Conservation (phyloP, 2,329 filamentous ascomycete species). For the Trichophaea hybrida region DNA sequence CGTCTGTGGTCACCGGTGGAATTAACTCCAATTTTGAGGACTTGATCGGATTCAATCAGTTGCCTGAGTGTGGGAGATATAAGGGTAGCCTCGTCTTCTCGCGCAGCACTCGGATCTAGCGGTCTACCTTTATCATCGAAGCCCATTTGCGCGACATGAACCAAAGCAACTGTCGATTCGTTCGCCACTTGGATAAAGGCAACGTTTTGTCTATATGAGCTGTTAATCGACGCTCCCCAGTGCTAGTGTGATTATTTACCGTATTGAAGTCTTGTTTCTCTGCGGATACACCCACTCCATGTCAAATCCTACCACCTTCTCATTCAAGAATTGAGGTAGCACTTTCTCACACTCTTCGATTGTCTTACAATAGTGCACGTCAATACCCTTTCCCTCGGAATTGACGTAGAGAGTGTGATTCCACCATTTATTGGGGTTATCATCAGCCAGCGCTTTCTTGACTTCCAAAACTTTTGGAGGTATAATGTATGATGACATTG, state of each 20-base stretch:
- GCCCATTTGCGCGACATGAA: constrained; percentile 50
- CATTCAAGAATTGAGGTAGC: constrained; percentile 48
- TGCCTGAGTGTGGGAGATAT: constrained; percentile 55
- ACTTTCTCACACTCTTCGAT: constrained; percentile 52
- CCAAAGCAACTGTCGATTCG: constrained; percentile 60
- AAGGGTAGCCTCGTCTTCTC: constrained; percentile 36
- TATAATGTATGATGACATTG: constrained; percentile 16
- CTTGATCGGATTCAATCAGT: constrained; percentile 54
- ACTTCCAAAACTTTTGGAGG: neutral
- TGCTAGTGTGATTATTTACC: neutral
- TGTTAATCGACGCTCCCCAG: neutral
- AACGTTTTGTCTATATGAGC: constrained; percentile 49
- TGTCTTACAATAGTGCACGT: constrained; percentile 64
- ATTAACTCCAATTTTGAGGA: constrained; percentile 64
- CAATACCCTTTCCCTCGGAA: constrained; percentile 36
- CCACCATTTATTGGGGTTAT: constrained; percentile 14
- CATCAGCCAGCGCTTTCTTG: constrained; percentile 8
- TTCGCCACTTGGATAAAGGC: constrained; percentile 74
- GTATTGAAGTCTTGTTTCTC: constrained; percentile 8
- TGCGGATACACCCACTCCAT: constrained; percentile 59
- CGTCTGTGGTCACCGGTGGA: constrained; percentile 48
- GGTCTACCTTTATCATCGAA: neutral
- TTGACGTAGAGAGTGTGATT: constrained; percentile 12
- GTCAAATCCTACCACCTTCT: constrained; percentile 71
- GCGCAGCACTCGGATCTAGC: constrained; percentile 11